Percentiles rank a stretch among this genome's conserved stretches.
Evolutionary conservation across 768 basidiomycete genomes (phyloP).

Genomic region (Phanerochaete sordida): DNA sequence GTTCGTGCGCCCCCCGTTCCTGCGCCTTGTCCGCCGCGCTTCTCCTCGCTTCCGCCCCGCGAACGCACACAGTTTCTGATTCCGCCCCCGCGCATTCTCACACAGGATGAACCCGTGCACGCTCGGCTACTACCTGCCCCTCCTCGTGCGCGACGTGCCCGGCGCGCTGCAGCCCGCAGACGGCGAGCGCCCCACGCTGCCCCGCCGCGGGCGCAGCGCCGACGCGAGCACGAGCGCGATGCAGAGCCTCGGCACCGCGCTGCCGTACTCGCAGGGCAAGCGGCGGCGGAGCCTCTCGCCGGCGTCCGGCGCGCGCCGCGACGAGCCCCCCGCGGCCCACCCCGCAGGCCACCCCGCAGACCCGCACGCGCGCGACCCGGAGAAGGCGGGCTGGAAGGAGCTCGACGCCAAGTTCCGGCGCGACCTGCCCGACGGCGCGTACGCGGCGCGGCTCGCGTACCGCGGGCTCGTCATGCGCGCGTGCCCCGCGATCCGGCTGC

Average conservation of each 20-base stretch:
- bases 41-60: neutral
- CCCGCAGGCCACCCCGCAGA: no score
- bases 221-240: neutral
- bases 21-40: neutral
- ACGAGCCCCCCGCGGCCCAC: no score
- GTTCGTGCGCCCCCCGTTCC: no score
- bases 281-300: neutral
- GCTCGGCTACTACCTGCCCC: conserved; percentile 91
- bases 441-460: conserved; percentile 85
- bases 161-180: conserved; percentile 62
- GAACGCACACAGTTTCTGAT: no score
- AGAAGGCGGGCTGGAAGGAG: conserved; percentile 53
- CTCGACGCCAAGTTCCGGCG: conserved; percentile 85
- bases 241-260: conserved; percentile 10
- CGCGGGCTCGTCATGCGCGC: conserved; percentile 84
- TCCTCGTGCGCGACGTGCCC: conserved; percentile 68
- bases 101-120: conserved; percentile 94
- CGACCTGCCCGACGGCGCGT: conserved; percentile 84
- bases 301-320: neutral
- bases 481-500: conserved; percentile 58
- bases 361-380: conserved; percentile 9
- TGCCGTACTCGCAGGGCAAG: neutral
- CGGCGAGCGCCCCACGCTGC: conserved; percentile 11
- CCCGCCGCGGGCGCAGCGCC: neutral
- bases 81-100: no score